Percentiles rank a stretch among this genome's conserved stretches.
These are phyloP conservation scores for Wickerhamomyces canadensis DNA, from an alignment of 805 yeast species.

Conservation along the genomic window DNA sequence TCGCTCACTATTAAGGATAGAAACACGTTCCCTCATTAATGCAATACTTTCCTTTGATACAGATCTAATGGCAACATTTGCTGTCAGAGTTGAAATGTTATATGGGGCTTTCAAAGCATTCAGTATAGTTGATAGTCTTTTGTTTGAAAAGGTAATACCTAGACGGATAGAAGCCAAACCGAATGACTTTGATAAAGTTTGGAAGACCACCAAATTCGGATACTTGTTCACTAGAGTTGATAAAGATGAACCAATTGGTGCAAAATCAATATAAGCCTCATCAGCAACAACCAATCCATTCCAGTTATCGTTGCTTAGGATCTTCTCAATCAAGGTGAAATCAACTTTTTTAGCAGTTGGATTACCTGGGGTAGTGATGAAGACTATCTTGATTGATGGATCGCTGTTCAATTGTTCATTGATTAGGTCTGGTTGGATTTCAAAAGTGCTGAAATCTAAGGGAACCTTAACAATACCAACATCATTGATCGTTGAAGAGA, in stretches of 20 bases:
- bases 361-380: constrained; percentile 93
- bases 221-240: constrained; percentile 75
- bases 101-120: constrained; percentile 96
- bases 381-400: constrained; percentile 62
- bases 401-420: constrained; percentile 49
- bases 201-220: constrained; percentile 82
- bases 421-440: constrained; percentile 53
- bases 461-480: constrained; percentile 74
- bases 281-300: constrained; percentile 82
- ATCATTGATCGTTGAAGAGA: constrained; percentile 87
- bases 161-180: constrained; percentile 94
- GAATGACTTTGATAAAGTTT: constrained; percentile 90
- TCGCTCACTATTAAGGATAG: constrained; percentile 51
- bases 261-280: constrained; percentile 92
- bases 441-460: constrained; percentile 59
- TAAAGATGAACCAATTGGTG: constrained; percentile 60
- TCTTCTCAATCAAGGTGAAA: constrained; percentile 39
- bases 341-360: constrained; percentile 77
- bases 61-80: constrained; percentile 73
- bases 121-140: constrained; percentile 56
- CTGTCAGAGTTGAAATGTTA: constrained; percentile 78
- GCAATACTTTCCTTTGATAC: constrained; percentile 51
- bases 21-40: constrained; percentile 52
- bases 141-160: constrained; percentile 70
- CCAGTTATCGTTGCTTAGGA: constrained; percentile 46